Base-by-base conservation (phyloP, 768 basidiomycete genomes). In the Lenzites betulinus region DNA sequence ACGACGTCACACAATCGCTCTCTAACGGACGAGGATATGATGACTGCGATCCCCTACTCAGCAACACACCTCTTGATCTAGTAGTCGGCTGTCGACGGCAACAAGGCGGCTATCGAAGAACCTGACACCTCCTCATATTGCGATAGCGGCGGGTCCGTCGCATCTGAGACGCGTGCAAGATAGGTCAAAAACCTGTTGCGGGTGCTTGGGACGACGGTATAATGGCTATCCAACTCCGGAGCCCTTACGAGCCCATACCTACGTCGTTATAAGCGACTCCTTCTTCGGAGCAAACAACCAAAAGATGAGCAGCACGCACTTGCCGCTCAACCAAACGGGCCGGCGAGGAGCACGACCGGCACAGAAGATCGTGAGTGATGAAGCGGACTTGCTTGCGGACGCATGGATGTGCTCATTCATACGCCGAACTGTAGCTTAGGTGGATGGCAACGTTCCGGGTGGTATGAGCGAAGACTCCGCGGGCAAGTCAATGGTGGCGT, bases 151-250 rank as follows among this genome's bases (percentile, higher is more conserved):
- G 80, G 87, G 7, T 90, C 81, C 72, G 85, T 92, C 64, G 75
- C 73, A 28, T 76, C 86, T 1, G 70, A 78, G 2, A 81, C 80
- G 16, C 76, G 92, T 20, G 79, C 83, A 0, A 70, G 71, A 2
- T 92, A 90, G 68, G 74, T 90, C 66, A 77, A n/a, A 74, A 84
- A 69, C 89, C 86, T 0, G 80, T 83, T 60, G 66, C 62, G 16
- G 55, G 79, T 56, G 89, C 87, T 23, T 91, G 89, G 89, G n/a
- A 20, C 15, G 42, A 12, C 15, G 42, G 42, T 43, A 18, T 22
- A 1, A 46, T 90, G 89, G 88, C 44, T 3, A 25, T 46, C 44
- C 44, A 23, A 13, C 25, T 46, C 44, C 22, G n/a, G n/a, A n/a
- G n/a, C 44, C 20, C 22, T 9, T 9, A 22, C 58, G 23, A 39